Base-by-base conservation (phyloP, 2,329 filamentous ascomycete genomes). In the Arachnomyces sp. region DNA sequence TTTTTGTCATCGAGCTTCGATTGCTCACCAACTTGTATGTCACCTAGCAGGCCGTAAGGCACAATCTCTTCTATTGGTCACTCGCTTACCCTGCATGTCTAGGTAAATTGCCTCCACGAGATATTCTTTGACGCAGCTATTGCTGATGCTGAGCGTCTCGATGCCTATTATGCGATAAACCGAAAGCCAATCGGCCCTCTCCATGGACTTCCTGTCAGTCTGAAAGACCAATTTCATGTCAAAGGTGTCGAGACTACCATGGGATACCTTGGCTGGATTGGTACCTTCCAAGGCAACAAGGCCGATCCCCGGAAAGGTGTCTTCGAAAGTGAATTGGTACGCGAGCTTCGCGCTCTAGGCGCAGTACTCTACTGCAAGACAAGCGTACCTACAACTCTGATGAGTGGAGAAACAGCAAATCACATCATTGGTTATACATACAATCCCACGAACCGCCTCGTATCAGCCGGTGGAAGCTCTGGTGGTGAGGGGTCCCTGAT, bases 231-330 rank as follows among this genome's bases (percentile, higher is more conserved):
- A 42, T 68, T 71, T 43, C 64, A 68, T 35, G 55, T 70, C 4
- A 60, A 68, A 53, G 70, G 68, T 1, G 61, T 73, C 2, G 71
- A 76, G 43, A 74, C 46, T 56, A 78, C 61, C 54, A 81, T 81
- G 67, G 78, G 77, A 9, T 82, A 81, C 50, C 66, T 81, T 16
- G 76, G 77, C n/a, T 79, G 77, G 70, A 73, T 81, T n/a, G 73
- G 71, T 5, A 74, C 73, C 0, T 74, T 79, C 47, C 60, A 81
- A 56, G 77, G 73, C 37, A 60, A 67, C 31, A 68, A 69, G 43
- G 67, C 72, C 63, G 43, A 70, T 64, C 25, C 73, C 64, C 51
- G 75, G 64, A 61, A 60, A 58, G 55, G 56, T 2, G 50, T 66
- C 31, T 71, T 70, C 47, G 68, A 82, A 58, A 78, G 73, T 35